phyloP scores from a whole-genome alignment of 1,139 yeast species.

The Saccharomyces hybrid region DNA sequence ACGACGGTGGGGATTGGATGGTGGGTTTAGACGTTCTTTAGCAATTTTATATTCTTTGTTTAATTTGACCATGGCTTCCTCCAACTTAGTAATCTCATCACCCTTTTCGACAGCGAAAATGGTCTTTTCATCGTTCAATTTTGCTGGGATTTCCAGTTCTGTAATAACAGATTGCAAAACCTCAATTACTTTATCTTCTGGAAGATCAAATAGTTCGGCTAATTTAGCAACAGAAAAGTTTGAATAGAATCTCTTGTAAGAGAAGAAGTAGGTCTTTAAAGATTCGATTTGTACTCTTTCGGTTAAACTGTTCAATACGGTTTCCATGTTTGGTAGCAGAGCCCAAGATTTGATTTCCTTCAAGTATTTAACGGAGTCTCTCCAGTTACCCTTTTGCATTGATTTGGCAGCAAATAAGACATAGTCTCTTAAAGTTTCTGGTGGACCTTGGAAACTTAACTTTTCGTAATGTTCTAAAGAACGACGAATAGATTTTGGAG shows the following conservation, averaged over 20 bases:
- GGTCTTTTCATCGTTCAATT: conserved; percentile 51
- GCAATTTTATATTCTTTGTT: conserved; percentile 60
- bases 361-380: conserved; percentile 62
- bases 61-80: conserved; percentile 79
- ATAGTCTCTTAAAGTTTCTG: conserved; percentile 92
- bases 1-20: conserved; percentile 15
- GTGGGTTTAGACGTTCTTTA: conserved; percentile 29
- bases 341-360: conserved; percentile 83
- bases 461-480: conserved; percentile 89
- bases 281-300: conserved; percentile 84
- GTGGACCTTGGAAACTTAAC: conserved; percentile 95
- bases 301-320: conserved; percentile 61
- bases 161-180: conserved; percentile 71
- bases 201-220: conserved; percentile 58
- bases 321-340: conserved; percentile 62
- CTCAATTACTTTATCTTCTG: conserved; percentile 48
- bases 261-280: conserved; percentile 80
- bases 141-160: conserved; percentile 66
- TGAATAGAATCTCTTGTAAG: conserved; percentile 69
- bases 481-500: conserved; percentile 82
- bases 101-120: conserved; percentile 59
- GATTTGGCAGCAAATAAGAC: conserved; percentile 90
- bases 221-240: conserved; percentile 64
- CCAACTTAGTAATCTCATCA: conserved; percentile 77
- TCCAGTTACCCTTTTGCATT: conserved; percentile 92